Conservation (phyloP, 441 rosid genomes). For the Syzygium malaccense region DNA sequence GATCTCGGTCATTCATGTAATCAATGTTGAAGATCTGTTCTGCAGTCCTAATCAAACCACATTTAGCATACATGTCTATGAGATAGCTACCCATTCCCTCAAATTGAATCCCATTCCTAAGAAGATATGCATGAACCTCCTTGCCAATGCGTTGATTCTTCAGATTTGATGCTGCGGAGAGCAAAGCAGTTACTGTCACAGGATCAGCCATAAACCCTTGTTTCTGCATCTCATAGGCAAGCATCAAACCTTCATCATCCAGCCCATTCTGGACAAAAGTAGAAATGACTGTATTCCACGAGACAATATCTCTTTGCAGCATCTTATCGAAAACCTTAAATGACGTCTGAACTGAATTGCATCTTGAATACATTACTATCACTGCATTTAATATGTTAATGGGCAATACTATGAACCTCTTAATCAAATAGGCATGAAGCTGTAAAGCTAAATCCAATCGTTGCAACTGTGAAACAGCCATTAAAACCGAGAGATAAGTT, state of each 20-base stretch:
- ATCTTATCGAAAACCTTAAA: slow-evolving; percentile 58
- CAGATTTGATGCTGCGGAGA: slow-evolving; percentile 85
- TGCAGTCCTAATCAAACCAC: slow-evolving; percentile 51
- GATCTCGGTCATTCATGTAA: slow-evolving; percentile 34
- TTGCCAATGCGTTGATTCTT: slow-evolving; percentile 58
- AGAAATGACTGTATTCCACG: slow-evolving; percentile 85
- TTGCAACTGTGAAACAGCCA: slow-evolving; percentile 70
- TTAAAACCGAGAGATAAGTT: slow-evolving; percentile 53
- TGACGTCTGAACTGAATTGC: slow-evolving; percentile 47
- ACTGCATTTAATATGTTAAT: slow-evolving; percentile 50
- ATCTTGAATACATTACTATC: slow-evolving; percentile 77
- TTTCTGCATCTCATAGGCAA: slow-evolving; percentile 75
- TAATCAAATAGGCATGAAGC: slow-evolving; percentile 59
- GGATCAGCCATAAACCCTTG: slow-evolving; percentile 54
- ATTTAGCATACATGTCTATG: slow-evolving; percentile 82
- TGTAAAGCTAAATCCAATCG: slow-evolving; percentile 41
- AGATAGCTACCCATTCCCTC: slow-evolving; percentile 80
- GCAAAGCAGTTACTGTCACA: slow-evolving; percentile 67
- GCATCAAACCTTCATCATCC: slow-evolving; percentile 80
- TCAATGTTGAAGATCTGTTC: slow-evolving; percentile 33
- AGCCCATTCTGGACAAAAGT: slow-evolving; percentile 75
- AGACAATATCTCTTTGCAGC: slow-evolving; percentile 63
- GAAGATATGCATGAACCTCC: slow-evolving; percentile 73
- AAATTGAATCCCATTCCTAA: slow-evolving; percentile 50
- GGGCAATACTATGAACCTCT: slow-evolving; percentile 39